phyloP scores from a whole-genome alignment of 1,284 basidiomycete species.

The Ceratobasidium sp. region DNA sequence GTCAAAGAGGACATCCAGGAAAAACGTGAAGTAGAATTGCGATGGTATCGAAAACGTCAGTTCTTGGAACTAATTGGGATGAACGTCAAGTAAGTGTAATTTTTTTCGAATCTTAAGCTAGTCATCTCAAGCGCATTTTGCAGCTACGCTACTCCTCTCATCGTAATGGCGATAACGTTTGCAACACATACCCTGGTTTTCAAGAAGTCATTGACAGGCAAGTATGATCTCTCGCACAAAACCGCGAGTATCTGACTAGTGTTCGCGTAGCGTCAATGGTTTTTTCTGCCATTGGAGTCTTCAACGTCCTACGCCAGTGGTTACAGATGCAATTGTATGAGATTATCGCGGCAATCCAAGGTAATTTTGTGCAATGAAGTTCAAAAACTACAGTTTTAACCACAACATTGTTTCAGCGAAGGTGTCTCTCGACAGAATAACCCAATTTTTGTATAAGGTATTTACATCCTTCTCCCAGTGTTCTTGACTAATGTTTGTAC shows the following conservation, averaged over 20 bases:
- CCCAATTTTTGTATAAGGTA: no score
- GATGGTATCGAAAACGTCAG: constrained; percentile 25
- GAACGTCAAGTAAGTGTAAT: constrained; percentile 26
- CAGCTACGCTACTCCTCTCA: neutral
- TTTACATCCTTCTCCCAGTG: no score
- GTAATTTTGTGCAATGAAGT: no score
- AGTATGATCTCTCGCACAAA: no score
- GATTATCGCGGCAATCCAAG: no score
- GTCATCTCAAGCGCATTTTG: no score
- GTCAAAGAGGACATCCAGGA: neutral
- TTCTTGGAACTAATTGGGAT: constrained; percentile 11
- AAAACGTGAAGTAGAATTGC: constrained; percentile 27
- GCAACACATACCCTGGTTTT: constrained; percentile 5
- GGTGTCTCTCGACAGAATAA: no score
- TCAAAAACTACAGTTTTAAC: no score
- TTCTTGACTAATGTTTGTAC: neutral
- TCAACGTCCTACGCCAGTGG: constrained; percentile 23
- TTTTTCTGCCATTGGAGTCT: constrained; percentile 43
- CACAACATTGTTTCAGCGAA: no score
- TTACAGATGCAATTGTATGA: neutral
- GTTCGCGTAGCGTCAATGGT: constrained; percentile 27
- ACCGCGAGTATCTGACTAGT: no score
- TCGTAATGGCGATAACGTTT: neutral
- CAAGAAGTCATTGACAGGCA: neutral
- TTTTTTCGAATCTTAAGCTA: neutral